Conservation (phyloP, 179 eudicot species). For the Actinidia arguta region DNA sequence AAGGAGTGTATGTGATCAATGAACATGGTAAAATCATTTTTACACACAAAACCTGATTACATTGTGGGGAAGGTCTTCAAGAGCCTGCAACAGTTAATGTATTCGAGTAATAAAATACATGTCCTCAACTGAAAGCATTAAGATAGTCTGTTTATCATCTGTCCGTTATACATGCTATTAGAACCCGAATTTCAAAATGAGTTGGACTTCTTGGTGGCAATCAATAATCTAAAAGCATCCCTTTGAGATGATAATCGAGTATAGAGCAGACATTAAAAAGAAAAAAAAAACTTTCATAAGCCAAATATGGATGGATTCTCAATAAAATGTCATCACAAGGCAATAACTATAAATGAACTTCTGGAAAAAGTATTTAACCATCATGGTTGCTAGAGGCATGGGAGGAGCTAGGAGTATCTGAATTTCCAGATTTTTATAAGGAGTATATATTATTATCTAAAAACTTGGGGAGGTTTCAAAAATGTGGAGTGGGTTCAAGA, state of each 20-base stretch:
- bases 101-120: background rate
- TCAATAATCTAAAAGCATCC: background rate
- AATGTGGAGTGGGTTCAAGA: too few relatives aligned
- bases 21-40: background rate
- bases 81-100: constrained; percentile 45
- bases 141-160: background rate
- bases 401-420: too few relatives aligned
- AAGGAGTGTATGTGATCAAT: background rate
- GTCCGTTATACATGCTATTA: background rate
- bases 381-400: background rate
- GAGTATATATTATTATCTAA: too few relatives aligned
- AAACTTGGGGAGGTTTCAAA: too few relatives aligned
- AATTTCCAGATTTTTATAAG: too few relatives aligned
- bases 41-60: constrained; percentile 23
- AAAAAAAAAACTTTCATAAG: too few relatives aligned
- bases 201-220: background rate
- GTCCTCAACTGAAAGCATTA: background rate
- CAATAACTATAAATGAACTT: background rate
- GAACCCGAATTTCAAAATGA: too few relatives aligned
- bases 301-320: too few relatives aligned
- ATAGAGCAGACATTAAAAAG: background rate
- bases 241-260: background rate
- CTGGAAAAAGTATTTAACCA: background rate
- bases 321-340: background rate
- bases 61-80: constrained; percentile 48